Percentiles rank a stretch among this genome's conserved stretches.
Conservation (phyloP, 306 rosid genomes). For the Boehmeria nivea region DNA sequence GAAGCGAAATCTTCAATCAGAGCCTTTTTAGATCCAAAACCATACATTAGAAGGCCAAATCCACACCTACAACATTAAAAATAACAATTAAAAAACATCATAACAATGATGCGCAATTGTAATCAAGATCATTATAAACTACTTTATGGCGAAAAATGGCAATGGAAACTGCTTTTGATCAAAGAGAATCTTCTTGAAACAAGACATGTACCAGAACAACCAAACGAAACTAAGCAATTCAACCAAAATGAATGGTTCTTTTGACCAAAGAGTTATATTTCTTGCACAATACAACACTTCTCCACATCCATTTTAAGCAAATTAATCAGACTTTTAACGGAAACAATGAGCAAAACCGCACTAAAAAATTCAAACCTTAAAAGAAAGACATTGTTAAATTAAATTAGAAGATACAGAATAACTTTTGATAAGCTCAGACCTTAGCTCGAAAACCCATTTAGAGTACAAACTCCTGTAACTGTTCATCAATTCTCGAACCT, state of each 20-base stretch:
- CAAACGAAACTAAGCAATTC: no score
- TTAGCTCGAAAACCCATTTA: conserved; percentile 61
- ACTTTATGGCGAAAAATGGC: neutral
- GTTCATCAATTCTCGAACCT: conserved; percentile 37
- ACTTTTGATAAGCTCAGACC: no score
- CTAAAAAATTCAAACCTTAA: no score
- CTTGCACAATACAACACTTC: neutral
- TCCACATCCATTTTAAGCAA: neutral
- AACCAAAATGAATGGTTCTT: no score
- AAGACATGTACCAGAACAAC: no score
- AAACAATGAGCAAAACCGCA: no score
- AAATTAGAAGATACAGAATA: no score
- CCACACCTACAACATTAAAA: conserved; percentile 45
- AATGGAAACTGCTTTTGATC: neutral
- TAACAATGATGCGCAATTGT: neutral
- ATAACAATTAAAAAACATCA: neutral
- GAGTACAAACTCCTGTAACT: conserved; percentile 49
- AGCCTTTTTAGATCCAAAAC: conserved; percentile 88
- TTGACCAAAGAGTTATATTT: neutral
- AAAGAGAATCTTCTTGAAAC: no score
- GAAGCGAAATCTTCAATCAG: conserved; percentile 93
- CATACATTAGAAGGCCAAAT: conserved; percentile 79
- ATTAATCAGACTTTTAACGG: no score
- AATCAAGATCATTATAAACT: neutral
- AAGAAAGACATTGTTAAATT: no score